Percentiles rank a stretch among this genome's conserved stretches.
Conservation (phyloP, 2,329 filamentous ascomycete species). For the Aspergillus glaucus region DNA sequence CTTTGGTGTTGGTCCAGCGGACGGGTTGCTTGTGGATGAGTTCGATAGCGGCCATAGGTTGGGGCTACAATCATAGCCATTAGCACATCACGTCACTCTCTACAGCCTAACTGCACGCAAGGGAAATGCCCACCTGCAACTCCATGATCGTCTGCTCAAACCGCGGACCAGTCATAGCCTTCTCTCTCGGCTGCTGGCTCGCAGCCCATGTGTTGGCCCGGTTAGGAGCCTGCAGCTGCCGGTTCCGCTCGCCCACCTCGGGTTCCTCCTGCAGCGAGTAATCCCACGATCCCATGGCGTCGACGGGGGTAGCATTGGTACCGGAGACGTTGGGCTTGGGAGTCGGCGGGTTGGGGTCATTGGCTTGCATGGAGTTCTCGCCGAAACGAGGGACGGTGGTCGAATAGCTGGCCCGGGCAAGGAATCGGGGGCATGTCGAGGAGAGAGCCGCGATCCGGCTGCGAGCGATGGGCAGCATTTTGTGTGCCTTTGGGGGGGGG, state of each 20-base stretch:
- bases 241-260: conserved; percentile 49
- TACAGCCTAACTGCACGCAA: neutral
- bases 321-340: conserved; percentile 52
- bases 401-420: conserved; percentile 37
- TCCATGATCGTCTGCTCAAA: conserved; percentile 97
- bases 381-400: conserved; percentile 34
- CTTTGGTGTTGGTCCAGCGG: conserved; percentile 74
- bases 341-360: conserved; percentile 51
- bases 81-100: neutral
- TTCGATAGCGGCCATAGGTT: conserved; percentile 83
- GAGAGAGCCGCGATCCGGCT: conserved; percentile 43
- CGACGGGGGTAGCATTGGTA: conserved; percentile 53
- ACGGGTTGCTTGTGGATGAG: conserved; percentile 96
- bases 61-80: conserved; percentile 56
- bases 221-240: conserved; percentile 78
- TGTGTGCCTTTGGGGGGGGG: conserved; percentile 9
- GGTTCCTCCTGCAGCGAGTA: conserved; percentile 50
- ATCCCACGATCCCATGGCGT: conserved; percentile 47
- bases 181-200: conserved; percentile 72
- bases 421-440: conserved; percentile 29
- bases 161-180: conserved; percentile 86
- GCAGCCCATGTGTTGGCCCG: conserved; percentile 71
- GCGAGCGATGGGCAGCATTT: conserved; percentile 41
- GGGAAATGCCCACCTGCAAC: conserved; percentile 62
- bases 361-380: conserved; percentile 44